Evolutionary conservation across 2,329 filamentous ascomycete species (phyloP), one percentile per base, ranked within the genome.

Genomic region (Cytospora piceicola): DNA sequence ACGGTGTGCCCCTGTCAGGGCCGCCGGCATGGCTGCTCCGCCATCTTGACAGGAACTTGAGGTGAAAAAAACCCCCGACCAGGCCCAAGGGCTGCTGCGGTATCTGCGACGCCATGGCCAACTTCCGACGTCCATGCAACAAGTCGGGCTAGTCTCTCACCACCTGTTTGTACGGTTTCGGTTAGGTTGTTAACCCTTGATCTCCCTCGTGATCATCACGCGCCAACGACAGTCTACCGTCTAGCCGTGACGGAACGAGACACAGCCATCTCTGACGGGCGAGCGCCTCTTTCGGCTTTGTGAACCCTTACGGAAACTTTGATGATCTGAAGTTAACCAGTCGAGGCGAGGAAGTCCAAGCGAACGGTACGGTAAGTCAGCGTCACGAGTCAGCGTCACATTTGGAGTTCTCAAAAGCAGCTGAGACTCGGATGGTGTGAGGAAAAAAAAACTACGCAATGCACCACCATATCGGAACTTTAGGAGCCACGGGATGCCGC

Each of bases 351-450:
- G 52, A 51, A 60, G 27, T 34, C 54, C 56, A 67, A 63, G 49
- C 61, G 56, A 56, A 67, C 57, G 56, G 65, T 63, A n/a, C n/a
- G n/a, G n/a, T n/a, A n/a, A 57, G 53, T n/a, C 57, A 24, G 39
- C 30, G 49, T 60, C 58, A 64, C 65, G 61, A 67, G 61, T 67
- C 65, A 67, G 61, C 57, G 51, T 64, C 49, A 51, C 61, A 64
- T 56, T 59, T 60, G 56, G n/a, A 56, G 56, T 51, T 61, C 61
- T 57, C 36, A 53, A 49, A 36, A 30, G 61, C 61, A 61, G 56
- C 61, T 64, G 52, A 59, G 61, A 36, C 30, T 30, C 46, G 56
- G 51, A 64, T 61, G 63, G 42, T 63, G 51, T 66, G 53, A n/a
- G 32, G 51, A 53, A 49, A 56, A 57, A 57, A 54, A 57, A 57